Evolutionary conservation across 257 asterid species (phyloP).

Genomic region (Salvia rosmarinus): DNA sequence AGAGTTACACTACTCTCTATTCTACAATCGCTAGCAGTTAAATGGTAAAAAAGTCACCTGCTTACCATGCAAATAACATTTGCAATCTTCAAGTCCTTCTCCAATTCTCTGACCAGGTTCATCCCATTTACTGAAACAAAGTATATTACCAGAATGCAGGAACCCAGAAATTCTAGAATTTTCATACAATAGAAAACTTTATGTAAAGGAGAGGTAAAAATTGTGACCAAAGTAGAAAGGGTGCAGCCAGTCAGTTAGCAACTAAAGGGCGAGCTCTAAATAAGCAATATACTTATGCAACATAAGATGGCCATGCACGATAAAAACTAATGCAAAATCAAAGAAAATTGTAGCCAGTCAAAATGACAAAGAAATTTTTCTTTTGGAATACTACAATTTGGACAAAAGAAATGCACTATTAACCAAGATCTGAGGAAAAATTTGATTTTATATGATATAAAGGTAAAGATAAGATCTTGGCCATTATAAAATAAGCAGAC

Average conservation of each 20-base stretch:
- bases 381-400: no score
- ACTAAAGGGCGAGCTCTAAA: constrained; percentile 13
- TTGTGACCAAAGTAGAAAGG: constrained; percentile 6
- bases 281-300: background rate
- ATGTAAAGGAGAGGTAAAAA: constrained; percentile 5
- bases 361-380: no score
- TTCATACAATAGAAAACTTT: constrained; percentile 26
- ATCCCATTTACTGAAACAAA: constrained; percentile 85
- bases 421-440: background rate
- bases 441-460: no score
- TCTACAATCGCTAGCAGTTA: constrained; percentile 29
- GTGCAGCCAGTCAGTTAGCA: constrained; percentile 16
- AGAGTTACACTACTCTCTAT: constrained; percentile 28
- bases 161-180: constrained; percentile 22
- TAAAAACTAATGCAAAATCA: background rate
- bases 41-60: constrained; percentile 56
- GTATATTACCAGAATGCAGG: constrained; percentile 31
- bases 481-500: no score
- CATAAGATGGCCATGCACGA: constrained; percentile 8
- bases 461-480: no score
- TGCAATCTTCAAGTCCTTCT: constrained; percentile 98
- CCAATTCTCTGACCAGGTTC: constrained; percentile 94
- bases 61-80: constrained; percentile 99
- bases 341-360: no score
- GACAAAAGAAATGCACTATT: background rate